Base-by-base conservation (phyloP, 2,329 filamentous ascomycete genomes). In the Rutstroemia sp. region DNA sequence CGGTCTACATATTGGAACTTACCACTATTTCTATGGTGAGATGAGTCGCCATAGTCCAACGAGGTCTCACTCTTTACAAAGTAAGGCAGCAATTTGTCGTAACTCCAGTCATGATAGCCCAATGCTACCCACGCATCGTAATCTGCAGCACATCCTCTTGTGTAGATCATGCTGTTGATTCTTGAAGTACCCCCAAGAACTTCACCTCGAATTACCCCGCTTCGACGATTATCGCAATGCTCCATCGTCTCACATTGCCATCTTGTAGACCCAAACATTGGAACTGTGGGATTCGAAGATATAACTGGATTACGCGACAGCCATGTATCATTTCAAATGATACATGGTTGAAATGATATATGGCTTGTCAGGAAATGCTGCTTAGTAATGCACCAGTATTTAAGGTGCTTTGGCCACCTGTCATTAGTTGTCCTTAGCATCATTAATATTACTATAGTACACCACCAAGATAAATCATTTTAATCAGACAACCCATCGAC, bases 61-160 rank as follows among this genome's bases (percentile, higher is more conserved):
- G 27, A 44, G 2, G 21, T 48, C 49, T 57, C 54, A 8, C 49
- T 46, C 69, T 74, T 74, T n/a, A 67, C 68, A 52, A 76, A 71
- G 53, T 76, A 76, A 0, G 71, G 74, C 0, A 71, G 63, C 10
- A 77, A 60, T n/a, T 61, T 62, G 18, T 73, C 65, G 68, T 73
- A 77, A 14, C 66, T 68, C 73, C 74, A 78, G 2, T 72, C 75
- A 0, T 71, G 63, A 41, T 77, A 76, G 0, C 76, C 77, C 1
- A 80, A 62, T 2, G 65, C 65, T 38, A 70, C 70, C 76, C 77
- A 79, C 1, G 69, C 67, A 49, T 77, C 67, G 48, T 76, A 76
- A 41, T 75, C 74, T 0, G 66, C 63, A n/a, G 64, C 62, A 4
- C 68, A 66, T 1, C 72, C 71, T 12, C 71, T 66, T 37, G 71